Evolutionary conservation across 208 protist species (phyloP).

Genomic region (Crithidia sp.): DNA sequence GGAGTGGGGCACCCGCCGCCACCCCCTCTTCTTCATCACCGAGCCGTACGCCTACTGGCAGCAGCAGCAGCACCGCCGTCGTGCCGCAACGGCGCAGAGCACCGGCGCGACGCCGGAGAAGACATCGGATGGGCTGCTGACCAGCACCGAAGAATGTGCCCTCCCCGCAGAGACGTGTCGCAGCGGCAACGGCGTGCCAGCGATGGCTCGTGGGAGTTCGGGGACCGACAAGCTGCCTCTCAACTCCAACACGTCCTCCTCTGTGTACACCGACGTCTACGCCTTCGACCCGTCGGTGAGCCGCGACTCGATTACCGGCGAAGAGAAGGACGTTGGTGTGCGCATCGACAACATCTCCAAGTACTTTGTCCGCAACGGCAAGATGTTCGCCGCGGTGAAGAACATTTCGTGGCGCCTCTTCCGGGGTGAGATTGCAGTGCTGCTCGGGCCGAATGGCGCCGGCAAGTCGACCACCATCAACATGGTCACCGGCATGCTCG

Average conservation of each 20-base stretch:
- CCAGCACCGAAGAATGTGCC: constrained; percentile 5
- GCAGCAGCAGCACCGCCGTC: background rate
- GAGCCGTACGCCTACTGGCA: constrained; percentile 15
- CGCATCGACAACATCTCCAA: constrained; percentile 36
- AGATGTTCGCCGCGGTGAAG: constrained; percentile 66
- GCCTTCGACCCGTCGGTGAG: constrained; percentile 25
- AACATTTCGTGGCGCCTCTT: constrained; percentile 62
- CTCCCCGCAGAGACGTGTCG: background rate
- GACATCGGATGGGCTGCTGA: background rate
- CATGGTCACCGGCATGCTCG: constrained; percentile 84
- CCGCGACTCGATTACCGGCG: constrained; percentile 18
- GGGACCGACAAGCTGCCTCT: constrained; percentile 1
- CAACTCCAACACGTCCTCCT: background rate
- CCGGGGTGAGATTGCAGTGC: constrained; percentile 62
- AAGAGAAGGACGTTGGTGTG: constrained; percentile 49
- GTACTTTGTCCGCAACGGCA: constrained; percentile 44
- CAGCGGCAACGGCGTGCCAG: constrained; percentile 1
- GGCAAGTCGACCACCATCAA: constrained; percentile 84
- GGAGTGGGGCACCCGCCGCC: constrained; percentile 53
- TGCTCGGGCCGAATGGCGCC: constrained; percentile 82
- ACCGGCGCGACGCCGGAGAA: background rate
- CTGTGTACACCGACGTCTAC: background rate
- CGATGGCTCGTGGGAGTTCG: background rate
- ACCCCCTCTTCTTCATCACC: constrained; percentile 72
- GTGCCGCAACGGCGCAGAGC: constrained; percentile 23